These are phyloP conservation scores for Alternaria brassicicola DNA, from an alignment of 2,329 filamentous ascomycete species.

Conservation along the genomic window DNA sequence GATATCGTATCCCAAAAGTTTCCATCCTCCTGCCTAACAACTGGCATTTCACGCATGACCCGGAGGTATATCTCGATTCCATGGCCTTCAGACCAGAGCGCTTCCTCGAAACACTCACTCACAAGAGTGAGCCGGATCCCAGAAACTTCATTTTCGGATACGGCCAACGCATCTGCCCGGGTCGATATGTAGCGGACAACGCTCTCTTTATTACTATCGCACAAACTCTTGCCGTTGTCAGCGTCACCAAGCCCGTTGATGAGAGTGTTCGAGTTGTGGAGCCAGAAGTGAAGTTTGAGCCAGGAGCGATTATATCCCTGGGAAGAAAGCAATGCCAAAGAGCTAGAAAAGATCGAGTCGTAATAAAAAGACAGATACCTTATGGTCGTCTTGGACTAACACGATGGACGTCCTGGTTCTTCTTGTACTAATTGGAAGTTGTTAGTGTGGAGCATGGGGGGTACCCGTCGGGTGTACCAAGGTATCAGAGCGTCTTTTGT, in stretches of 20 bases:
- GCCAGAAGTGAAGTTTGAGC: constrained; percentile 16
- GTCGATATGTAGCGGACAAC: constrained; percentile 51
- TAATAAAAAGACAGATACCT: neutral
- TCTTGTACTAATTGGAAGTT: neutral
- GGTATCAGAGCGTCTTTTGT: neutral
- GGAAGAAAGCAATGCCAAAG: constrained; percentile 45
- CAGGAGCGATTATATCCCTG: constrained; percentile 41
- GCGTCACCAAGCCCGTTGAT: constrained; percentile 33
- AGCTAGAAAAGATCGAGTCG: constrained; percentile 2
- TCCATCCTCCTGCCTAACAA: constrained; percentile 45
- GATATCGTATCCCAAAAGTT: constrained; percentile 51
- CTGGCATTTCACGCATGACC: constrained; percentile 53
- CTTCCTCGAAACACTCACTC: constrained; percentile 41
- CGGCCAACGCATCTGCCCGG: constrained; percentile 53
- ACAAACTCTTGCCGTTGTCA: constrained; percentile 56
- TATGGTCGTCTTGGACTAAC: neutral
- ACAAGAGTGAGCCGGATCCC: constrained; percentile 49
- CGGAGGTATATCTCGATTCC: constrained; percentile 44
- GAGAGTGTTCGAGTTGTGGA: neutral
- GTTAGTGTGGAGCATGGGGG: neutral
- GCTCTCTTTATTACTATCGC: constrained; percentile 51
- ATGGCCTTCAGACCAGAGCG: constrained; percentile 54
- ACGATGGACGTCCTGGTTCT: neutral
- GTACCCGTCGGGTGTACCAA: neutral
- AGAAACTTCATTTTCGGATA: constrained; percentile 46